Evolutionary conservation across 2,329 filamentous ascomycete species (phyloP).

Genomic region (Verticillium nubilum): DNA sequence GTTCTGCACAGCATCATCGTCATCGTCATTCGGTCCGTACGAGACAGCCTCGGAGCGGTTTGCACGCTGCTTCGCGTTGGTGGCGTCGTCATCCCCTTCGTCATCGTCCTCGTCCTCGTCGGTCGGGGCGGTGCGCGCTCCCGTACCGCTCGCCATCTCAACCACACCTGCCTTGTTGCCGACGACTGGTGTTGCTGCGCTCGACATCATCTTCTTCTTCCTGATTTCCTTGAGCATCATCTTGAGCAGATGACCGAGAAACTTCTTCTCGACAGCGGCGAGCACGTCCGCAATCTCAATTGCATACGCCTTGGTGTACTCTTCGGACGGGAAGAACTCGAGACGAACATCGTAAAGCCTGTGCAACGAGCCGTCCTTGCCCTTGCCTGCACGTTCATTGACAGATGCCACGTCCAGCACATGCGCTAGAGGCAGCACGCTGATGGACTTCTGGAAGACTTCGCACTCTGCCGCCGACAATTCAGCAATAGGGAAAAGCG

Average conservation of each 20-base stretch:
- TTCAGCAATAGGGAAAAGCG: conserved; percentile 69
- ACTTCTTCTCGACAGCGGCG: conserved; percentile 71
- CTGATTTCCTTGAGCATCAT: conserved; percentile 75
- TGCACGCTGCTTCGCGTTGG: conserved; percentile 64
- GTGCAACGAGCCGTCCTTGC: conserved; percentile 61
- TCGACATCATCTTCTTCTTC: conserved; percentile 63
- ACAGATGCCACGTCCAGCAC: conserved; percentile 78
- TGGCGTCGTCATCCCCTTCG: conserved; percentile 76
- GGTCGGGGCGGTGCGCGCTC: conserved; percentile 33
- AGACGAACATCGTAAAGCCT: conserved; percentile 82
- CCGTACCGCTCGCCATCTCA: conserved; percentile 35
- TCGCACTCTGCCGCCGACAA: conserved; percentile 64
- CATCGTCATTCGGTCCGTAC: conserved; percentile 89
- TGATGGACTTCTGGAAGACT: conserved; percentile 87
- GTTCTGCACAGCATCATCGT: conserved; percentile 70
- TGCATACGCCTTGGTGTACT: conserved; percentile 82
- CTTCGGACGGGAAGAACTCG: conserved; percentile 75
- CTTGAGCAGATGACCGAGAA: conserved; percentile 66
- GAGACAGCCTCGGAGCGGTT: conserved; percentile 79
- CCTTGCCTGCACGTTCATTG: conserved; percentile 71
- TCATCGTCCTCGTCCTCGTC: conserved; percentile 64
- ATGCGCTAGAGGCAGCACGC: conserved; percentile 75
- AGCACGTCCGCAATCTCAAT: conserved; percentile 76
- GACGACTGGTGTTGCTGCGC: conserved; percentile 71
- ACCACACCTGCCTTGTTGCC: conserved; percentile 48